A percentile compares a stretch with the other conserved stretches of the same genome.
Evolutionary conservation across 495 filamentous ascomycete species (phyloP).

Genomic region (Neurospora africana): DNA sequence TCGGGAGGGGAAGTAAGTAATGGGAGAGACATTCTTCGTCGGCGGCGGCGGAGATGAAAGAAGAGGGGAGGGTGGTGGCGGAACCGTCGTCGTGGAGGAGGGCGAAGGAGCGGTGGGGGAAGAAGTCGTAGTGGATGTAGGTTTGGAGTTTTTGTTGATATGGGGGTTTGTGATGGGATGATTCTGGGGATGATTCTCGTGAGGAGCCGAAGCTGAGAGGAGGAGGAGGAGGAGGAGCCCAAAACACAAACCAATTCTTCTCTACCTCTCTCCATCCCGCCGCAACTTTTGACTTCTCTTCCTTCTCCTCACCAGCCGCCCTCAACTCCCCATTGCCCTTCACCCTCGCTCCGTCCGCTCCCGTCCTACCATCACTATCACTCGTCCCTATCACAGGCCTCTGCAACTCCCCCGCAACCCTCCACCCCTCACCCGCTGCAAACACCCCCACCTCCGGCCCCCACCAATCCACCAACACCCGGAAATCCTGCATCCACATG

Average conservation of each 20-base stretch:
- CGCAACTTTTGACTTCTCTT: not conserved
- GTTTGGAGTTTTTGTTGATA: conserved; percentile 5
- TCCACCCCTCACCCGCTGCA: conserved; percentile 18
- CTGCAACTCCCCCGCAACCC: conserved; percentile 33
- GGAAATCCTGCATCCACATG: conserved; percentile 41
- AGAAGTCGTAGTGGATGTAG: conserved; percentile 41
- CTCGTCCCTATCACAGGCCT: conserved; percentile 19
- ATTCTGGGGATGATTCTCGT: not conserved
- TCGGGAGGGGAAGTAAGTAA: conserved; percentile 25
- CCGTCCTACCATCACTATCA: not conserved
- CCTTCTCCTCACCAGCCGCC: not conserved
- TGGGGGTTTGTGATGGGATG: not conserved
- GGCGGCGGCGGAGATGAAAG: conserved; percentile 9
- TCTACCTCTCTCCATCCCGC: conserved; percentile 24
- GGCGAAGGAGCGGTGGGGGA: conserved; percentile 36
- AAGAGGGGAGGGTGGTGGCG: conserved; percentile 28
- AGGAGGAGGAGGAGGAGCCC: conserved; percentile 22
- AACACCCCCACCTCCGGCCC: not conserved
- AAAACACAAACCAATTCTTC: conserved; percentile 51
- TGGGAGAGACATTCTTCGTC: conserved; percentile 32
- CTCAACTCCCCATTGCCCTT: not conserved
- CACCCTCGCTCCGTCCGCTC: not conserved
- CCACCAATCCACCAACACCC: conserved; percentile 33
- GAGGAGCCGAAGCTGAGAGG: not conserved
- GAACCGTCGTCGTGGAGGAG: conserved; percentile 29